phyloP scores from a whole-genome alignment of 1,284 basidiomycete species.

The Austroboletus niveus region DNA sequence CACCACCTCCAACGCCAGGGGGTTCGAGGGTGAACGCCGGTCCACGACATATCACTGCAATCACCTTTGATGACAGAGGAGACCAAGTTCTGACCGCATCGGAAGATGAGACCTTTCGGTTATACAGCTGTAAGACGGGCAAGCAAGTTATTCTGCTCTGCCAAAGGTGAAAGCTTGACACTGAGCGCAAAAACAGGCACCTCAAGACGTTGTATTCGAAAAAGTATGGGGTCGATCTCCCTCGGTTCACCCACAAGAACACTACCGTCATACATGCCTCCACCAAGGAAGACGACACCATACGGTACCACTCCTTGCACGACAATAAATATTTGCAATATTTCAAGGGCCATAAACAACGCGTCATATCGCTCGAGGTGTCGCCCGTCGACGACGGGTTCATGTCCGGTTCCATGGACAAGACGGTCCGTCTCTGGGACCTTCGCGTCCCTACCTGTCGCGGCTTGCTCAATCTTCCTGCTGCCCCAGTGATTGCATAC shows the following conservation, averaged over 20 bases:
- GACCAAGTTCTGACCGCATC: conserved; percentile 83
- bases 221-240: conserved; percentile 95
- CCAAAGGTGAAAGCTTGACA: conserved; percentile 22
- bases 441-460: conserved; percentile 77
- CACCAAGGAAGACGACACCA: conserved; percentile 93
- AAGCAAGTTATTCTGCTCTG: conserved; percentile 67
- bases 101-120: conserved; percentile 91
- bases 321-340: conserved; percentile 96
- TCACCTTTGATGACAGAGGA: conserved; percentile 90
- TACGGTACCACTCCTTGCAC: conserved; percentile 93
- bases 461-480: conserved; percentile 69
- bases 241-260: conserved; percentile 91
- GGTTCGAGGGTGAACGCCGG: conserved; percentile 41
- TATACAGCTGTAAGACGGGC: conserved; percentile 88
- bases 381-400: conserved; percentile 95
- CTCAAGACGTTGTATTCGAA: conserved; percentile 84
- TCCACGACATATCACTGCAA: conserved; percentile 78
- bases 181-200: conserved; percentile 44
- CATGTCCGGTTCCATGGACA: conserved; percentile 91
- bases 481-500: conserved; percentile 83
- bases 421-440: conserved; percentile 97
- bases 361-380: conserved; percentile 88
- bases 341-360: conserved; percentile 90
- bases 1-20: conserved; percentile 49
- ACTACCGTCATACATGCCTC: conserved; percentile 87